phyloP scores from a whole-genome alignment of 1,284 basidiomycete species.

The Takashimella tepidaria region DNA sequence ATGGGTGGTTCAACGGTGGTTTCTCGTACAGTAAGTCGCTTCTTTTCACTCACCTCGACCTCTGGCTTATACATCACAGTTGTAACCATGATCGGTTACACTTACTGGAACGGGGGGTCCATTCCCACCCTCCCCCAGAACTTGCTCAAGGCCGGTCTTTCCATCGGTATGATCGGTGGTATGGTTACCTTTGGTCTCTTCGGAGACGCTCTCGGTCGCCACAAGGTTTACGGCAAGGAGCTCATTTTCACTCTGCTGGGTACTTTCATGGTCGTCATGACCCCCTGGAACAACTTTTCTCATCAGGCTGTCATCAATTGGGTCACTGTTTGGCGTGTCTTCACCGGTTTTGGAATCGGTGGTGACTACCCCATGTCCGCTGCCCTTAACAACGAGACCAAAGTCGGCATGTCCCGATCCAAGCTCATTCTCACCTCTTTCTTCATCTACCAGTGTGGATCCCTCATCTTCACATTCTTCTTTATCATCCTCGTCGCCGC shows the following conservation, averaged over 20 bases:
- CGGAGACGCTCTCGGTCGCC: constrained; percentile 66
- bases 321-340: constrained; percentile 60
- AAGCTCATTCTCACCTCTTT: constrained; percentile 56
- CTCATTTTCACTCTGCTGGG: constrained; percentile 45
- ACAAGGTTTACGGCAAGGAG: constrained; percentile 72
- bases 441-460: background rate
- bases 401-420: constrained; percentile 58
- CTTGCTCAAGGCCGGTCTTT: constrained; percentile 62
- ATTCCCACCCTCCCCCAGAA: constrained; percentile 52
- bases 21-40: background rate
- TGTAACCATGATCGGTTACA: constrained; percentile 62
- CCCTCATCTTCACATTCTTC: constrained; percentile 45
- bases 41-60: background rate
- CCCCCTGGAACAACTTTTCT: constrained; percentile 33
- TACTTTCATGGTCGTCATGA: constrained; percentile 67
- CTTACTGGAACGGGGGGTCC: constrained; percentile 56
- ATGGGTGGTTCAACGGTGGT: constrained; percentile 4
- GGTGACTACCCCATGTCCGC: constrained; percentile 70
- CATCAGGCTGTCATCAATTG: constrained; percentile 54
- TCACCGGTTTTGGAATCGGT: constrained; percentile 70
- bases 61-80: background rate
- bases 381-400: constrained; percentile 2
- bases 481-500: constrained; percentile 64
- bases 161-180: constrained; percentile 68
- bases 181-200: constrained; percentile 65